Evolutionary conservation across 1,284 basidiomycete species (phyloP).

Genomic region (Moniliophthora roreri): DNA sequence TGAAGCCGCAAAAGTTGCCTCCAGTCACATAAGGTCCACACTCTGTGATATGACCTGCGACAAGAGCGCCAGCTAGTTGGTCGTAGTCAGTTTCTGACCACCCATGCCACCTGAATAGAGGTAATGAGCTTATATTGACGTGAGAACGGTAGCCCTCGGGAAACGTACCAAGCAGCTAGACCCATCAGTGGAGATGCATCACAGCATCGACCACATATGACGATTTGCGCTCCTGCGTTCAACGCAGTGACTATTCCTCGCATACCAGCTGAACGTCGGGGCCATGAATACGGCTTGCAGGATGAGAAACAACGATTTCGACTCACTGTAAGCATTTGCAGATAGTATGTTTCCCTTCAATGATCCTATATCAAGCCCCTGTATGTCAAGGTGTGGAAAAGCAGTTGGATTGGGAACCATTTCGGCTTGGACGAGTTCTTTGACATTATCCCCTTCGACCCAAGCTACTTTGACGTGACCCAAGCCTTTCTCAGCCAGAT

Average conservation of each 20-base stretch:
- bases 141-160: no score
- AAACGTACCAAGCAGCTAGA: constrained; percentile 18
- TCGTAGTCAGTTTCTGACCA: constrained; percentile 22
- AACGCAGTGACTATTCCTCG: constrained; percentile 22
- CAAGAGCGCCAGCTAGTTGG: constrained; percentile 19
- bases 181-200: constrained; percentile 23
- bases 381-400: constrained; percentile 13
- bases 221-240: constrained; percentile 21
- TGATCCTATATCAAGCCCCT: constrained; percentile 12
- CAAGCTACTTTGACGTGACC: constrained; percentile 19
- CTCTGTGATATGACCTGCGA: constrained; percentile 25
- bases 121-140: neutral
- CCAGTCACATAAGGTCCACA: constrained; percentile 23
- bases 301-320: neutral
- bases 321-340: constrained; percentile 21
- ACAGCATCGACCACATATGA: constrained; percentile 22
- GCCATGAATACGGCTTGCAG: neutral
- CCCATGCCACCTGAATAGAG: constrained; percentile 19
- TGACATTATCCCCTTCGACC: constrained; percentile 23
- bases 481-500: constrained; percentile 15
- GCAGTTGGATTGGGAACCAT: neutral
- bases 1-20: constrained; percentile 23
- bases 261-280: constrained; percentile 13
- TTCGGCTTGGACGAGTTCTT: constrained; percentile 6
- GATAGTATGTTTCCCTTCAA: constrained; percentile 1